Base-by-base conservation (phyloP, 805 yeast species). In the Pichia membranifaciens region DNA sequence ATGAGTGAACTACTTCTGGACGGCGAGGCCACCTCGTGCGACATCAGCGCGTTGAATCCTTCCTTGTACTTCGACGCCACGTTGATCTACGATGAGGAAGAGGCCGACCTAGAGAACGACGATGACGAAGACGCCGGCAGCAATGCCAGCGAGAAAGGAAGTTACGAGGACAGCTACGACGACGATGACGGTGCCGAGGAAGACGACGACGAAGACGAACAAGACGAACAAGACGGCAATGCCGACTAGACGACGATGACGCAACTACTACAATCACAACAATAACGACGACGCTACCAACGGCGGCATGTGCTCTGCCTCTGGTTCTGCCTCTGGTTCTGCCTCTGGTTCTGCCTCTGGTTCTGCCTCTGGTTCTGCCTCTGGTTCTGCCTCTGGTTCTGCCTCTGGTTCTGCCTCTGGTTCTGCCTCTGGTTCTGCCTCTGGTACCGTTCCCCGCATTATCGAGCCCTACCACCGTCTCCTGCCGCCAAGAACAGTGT, bases 1-100 rank as follows among this genome's bases (percentile, higher is more conserved):
- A 76, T 91, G 82, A 81, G 96, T 53, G 98, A 91, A 67, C 59
- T 91, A 46, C 65, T 91, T 40, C 65, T 91, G 39, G 97, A 91
- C 43, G 98, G 97, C 12, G 79, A 78, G 54, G 84, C 84, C 8
- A 72, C 67, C 33, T 78, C 87, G 50, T 93, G 96, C 22, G 87
- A 85, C 61, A 78, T 90, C 25, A 74, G 82, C 29, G 85, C 90
- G 5, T 73, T 93, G 45, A 95, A 88, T 61, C 99, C 99, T 16
- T 75, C 85, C 41, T 68, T 85, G 45, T 89, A 86, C 62, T 93
- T 93, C 59, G 96, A 85, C 67, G 93, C 93, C 5, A 60, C 67
- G 13, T 49, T 67, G 37, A 59, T 65, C 20, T 65, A 62, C 42
- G 71, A 65, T 38, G 68, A 65, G 22, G 65, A 61, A 7, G 61